Evolutionary conservation across 192 early-diverging fungal genomes (phyloP).

Genomic region (Pilaira anomala): DNA sequence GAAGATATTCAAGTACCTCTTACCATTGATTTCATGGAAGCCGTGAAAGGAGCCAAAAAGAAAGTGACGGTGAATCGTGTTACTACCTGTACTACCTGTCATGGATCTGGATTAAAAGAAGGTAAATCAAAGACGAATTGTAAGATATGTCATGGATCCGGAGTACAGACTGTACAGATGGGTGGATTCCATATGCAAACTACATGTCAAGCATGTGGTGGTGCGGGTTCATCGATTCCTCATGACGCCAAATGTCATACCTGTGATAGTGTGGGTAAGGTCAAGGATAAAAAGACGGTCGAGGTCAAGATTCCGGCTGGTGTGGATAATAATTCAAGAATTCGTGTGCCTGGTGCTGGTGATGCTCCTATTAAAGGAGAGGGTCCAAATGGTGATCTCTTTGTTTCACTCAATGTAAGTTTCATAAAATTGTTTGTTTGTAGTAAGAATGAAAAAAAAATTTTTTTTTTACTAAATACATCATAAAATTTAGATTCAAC

Average conservation of each 20-base stretch:
- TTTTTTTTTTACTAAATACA: background rate
- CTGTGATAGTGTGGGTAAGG: constrained; percentile 80
- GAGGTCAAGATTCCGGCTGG: constrained; percentile 83
- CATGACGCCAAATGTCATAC: constrained; percentile 64
- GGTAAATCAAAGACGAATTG: constrained; percentile 73
- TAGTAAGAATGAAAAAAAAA: background rate
- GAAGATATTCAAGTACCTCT: constrained; percentile 62
- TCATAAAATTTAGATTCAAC: constrained; percentile 31
- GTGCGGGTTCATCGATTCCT: constrained; percentile 72
- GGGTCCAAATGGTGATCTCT: constrained; percentile 80
- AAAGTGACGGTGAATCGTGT: constrained; percentile 65
- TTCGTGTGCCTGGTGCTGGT: constrained; percentile 76
- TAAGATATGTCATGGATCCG: constrained; percentile 76
- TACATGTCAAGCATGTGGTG: constrained; percentile 80
- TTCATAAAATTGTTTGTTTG: too few species aligned
- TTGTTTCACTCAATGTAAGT: constrained; percentile 69
- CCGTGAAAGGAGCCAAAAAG: constrained; percentile 74
- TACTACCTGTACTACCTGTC: constrained; percentile 72
- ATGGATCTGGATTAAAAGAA: constrained; percentile 76
- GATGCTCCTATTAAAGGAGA: constrained; percentile 72
- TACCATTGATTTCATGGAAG: constrained; percentile 87
- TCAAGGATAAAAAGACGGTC: constrained; percentile 65
- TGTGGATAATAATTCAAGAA: constrained; percentile 78
- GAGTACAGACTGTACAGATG: constrained; percentile 73
- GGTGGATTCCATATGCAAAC: constrained; percentile 92